These are phyloP conservation scores for Parsonsia alboflavescens DNA, from an alignment of 257 asterid species.

Conservation along the genomic window DNA sequence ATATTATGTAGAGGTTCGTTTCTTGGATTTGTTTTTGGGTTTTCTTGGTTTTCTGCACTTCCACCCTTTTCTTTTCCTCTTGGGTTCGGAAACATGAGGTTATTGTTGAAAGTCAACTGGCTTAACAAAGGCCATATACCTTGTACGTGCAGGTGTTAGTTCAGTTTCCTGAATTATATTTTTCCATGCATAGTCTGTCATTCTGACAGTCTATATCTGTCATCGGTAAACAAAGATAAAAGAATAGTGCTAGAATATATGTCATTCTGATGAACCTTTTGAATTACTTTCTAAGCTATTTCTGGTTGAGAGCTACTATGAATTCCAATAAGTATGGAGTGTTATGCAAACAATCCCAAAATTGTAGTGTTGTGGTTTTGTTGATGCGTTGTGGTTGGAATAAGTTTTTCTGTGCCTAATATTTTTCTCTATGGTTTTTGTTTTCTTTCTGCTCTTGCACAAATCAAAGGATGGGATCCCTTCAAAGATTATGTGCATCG, in stretches of 20 bases:
- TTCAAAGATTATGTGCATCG: constrained; percentile 70
- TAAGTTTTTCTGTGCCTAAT: constrained; percentile 5
- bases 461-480: constrained; percentile 44
- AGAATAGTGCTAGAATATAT: not conserved
- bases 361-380: not conserved
- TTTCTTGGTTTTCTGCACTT: not conserved
- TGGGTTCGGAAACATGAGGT: not conserved
- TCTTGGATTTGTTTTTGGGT: not conserved
- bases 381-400: not conserved
- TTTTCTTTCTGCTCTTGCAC: constrained; percentile 9
- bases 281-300: not conserved
- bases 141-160: not conserved
- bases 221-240: not conserved
- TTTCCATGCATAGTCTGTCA: not conserved
- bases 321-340: not conserved
- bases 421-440: constrained; percentile 6
- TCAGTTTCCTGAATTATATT: not conserved
- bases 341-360: not conserved
- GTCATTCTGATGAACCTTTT: not conserved
- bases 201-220: no score
- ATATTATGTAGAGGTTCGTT: not conserved
- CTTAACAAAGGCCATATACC: not conserved
- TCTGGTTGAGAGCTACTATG: not conserved
- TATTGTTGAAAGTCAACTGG: not conserved
- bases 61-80: not conserved